A percentile compares a stretch with the other conserved stretches of the same genome.
These are phyloP conservation scores for Tuber brumale DNA, from an alignment of 495 filamentous ascomycete genomes.

Conservation along the genomic window DNA sequence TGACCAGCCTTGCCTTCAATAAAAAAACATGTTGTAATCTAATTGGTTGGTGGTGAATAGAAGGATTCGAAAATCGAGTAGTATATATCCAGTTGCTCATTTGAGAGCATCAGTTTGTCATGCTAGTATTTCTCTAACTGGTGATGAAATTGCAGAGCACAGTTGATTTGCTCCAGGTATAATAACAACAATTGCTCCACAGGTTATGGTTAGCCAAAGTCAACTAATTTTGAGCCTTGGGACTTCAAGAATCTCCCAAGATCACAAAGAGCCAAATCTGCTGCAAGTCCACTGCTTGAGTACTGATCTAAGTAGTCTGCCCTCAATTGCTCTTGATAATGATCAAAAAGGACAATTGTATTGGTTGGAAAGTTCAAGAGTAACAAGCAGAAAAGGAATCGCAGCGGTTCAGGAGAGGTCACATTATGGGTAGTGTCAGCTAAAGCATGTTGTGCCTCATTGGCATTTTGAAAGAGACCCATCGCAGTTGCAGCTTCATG, in stretches of 20 bases:
- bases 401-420: not conserved
- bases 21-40: conserved; percentile 11
- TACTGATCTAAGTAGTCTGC: conserved; percentile 11
- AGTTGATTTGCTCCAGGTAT: conserved; percentile 9
- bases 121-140: not conserved
- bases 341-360: conserved; percentile 12
- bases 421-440: no score
- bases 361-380: conserved; percentile 6
- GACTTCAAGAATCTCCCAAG: not conserved
- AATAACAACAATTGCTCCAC: not conserved
- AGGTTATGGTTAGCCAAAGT: conserved; percentile 12
- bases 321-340: conserved; percentile 11
- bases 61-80: conserved; percentile 3
- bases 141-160: not conserved
- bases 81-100: conserved; percentile 7
- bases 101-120: not conserved
- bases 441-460: not conserved
- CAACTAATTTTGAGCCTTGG: conserved; percentile 3
- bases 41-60: not conserved
- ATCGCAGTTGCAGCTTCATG: not conserved
- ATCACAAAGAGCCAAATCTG: not conserved
- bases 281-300: not conserved
- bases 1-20: conserved; percentile 19
- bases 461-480: conserved; percentile 19
- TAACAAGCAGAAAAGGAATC: conserved; percentile 19